Conservation (phyloP, 2,329 filamentous ascomycete genomes). For the Lachnellula willkommii region DNA sequence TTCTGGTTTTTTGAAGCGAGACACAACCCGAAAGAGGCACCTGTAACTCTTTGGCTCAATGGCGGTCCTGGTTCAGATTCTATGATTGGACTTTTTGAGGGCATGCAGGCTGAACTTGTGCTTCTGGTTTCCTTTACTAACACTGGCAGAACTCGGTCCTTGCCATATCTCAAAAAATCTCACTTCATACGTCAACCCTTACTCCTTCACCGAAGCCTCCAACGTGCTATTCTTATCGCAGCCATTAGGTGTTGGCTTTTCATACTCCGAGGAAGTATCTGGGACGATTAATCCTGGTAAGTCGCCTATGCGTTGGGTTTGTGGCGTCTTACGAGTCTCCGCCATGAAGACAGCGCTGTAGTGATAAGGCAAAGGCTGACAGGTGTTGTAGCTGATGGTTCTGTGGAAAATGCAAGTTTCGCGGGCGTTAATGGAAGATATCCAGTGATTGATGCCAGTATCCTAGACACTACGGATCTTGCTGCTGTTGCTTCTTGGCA, state of each 20-base stretch:
- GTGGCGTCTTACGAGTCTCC: not conserved
- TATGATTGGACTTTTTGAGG: conserved; percentile 48
- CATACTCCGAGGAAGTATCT: conserved; percentile 44
- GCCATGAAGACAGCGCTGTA: not conserved
- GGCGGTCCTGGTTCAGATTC: conserved; percentile 48
- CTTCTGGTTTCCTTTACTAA: not conserved
- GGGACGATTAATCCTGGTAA: conserved; percentile 23
- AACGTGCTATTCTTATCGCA: conserved; percentile 50
- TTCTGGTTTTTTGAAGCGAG: conserved; percentile 49
- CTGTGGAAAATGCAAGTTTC: conserved; percentile 15
- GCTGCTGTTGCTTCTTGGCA: conserved; percentile 52
- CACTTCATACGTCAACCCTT: conserved; percentile 42
- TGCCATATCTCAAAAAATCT: conserved; percentile 34
- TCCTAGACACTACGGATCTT: conserved; percentile 50
- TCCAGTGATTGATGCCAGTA: conserved; percentile 37
- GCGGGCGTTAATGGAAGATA: conserved; percentile 20
- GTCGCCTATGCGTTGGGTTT: not conserved
- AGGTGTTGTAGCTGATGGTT: conserved; percentile 1
- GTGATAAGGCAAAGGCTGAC: not conserved
- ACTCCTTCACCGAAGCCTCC: conserved; percentile 56
- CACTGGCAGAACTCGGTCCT: conserved; percentile 33
- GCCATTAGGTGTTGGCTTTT: conserved; percentile 63
- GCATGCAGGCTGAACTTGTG: conserved; percentile 4
- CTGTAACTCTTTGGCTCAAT: conserved; percentile 48
- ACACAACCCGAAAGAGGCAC: conserved; percentile 40